phyloP scores from a whole-genome alignment of 257 asterid genomes.

The Verbascum thapsus region DNA sequence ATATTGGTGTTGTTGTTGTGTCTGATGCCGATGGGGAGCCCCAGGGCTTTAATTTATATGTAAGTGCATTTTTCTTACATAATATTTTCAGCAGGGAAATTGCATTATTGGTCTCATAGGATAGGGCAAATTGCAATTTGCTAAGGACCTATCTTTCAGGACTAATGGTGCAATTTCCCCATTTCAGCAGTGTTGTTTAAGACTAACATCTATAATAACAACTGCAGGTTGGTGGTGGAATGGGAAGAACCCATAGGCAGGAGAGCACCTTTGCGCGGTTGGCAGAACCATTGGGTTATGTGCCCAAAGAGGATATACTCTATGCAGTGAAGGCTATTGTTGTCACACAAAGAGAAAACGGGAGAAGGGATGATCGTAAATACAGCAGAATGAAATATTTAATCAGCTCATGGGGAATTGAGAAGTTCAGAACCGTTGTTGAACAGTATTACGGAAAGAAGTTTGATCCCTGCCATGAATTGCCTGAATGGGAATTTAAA shows the following conservation, averaged over 20 bases:
- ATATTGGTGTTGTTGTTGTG: conserved; percentile 82
- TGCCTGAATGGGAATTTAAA: conserved; percentile 95
- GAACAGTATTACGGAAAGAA: conserved; percentile 90
- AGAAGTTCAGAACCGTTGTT: conserved; percentile 78
- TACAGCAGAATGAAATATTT: conserved; percentile 97
- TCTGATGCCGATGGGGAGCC: conserved; percentile 87
- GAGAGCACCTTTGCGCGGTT: conserved; percentile 85
- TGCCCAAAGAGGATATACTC: conserved; percentile 87
- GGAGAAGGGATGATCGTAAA: conserved; percentile 97
- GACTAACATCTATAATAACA: conserved; percentile 13
- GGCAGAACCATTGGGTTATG: conserved; percentile 94
- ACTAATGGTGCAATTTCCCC: too few species aligned
- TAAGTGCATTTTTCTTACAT: conserved; percentile 37
- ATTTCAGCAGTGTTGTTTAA: conserved; percentile 20
- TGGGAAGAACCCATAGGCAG: conserved; percentile 95
- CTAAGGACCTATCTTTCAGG: too few species aligned
- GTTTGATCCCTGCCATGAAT: conserved; percentile 71
- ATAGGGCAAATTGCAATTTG: too few species aligned
- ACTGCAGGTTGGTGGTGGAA: conserved; percentile 98
- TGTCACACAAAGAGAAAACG: conserved; percentile 89
- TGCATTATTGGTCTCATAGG: too few species aligned
- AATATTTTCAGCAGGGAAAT: too few species aligned
- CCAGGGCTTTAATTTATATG: conserved; percentile 89
- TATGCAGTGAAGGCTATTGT: conserved; percentile 95
- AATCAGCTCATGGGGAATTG: conserved; percentile 94